Evolutionary conservation across 2,329 filamentous ascomycete genomes (phyloP).

Genomic region (Fusarium sp.): DNA sequence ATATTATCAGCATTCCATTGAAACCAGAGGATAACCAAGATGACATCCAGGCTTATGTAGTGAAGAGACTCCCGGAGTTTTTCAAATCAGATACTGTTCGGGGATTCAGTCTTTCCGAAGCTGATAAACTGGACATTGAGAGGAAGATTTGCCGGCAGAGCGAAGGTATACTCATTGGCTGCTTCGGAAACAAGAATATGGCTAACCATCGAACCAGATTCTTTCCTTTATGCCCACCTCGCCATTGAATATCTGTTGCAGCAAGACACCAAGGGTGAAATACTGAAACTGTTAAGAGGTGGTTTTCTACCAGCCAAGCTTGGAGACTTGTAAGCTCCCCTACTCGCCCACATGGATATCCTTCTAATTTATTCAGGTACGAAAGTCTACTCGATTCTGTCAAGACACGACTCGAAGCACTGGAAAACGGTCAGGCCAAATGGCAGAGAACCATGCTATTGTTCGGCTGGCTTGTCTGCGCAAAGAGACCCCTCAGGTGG

Average conservation of each 20-base stretch:
- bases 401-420: accelerated
- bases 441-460: slow-evolving; percentile 13
- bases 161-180: background rate
- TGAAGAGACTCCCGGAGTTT: background rate
- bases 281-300: accelerated
- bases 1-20: background rate
- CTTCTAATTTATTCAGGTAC: background rate
- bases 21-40: slow-evolving; percentile 5
- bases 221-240: background rate
- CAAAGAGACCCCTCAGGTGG: slow-evolving; percentile 4
- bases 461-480: slow-evolving; percentile 12
- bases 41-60: background rate
- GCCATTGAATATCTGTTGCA: background rate
- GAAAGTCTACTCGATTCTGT: background rate
- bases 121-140: background rate
- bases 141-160: background rate
- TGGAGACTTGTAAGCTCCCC: background rate
- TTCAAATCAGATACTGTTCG: accelerated
- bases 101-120: slow-evolving; percentile 1
- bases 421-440: accelerated
- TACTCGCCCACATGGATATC: accelerated
- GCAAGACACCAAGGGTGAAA: background rate
- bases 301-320: background rate
- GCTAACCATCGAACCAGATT: background rate
- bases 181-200: accelerated